Conservation (phyloP, 345 rosid species). For the Pistacia atlantica region DNA sequence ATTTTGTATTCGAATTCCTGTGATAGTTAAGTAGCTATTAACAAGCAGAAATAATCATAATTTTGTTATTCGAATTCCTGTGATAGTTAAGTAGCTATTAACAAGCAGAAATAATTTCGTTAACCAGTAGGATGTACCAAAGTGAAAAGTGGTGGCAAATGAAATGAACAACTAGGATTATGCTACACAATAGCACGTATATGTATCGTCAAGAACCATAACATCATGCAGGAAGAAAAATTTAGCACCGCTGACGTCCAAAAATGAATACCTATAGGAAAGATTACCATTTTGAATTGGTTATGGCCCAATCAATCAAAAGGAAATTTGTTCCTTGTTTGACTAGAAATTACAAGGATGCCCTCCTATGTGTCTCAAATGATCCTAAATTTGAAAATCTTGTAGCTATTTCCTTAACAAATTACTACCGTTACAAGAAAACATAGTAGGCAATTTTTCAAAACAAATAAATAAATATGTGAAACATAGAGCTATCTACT, state of each 20-base stretch:
- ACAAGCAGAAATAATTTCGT: background rate
- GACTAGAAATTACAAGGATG: conserved; percentile 12
- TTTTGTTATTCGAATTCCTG: background rate
- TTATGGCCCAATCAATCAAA: background rate
- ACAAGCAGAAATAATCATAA: background rate
- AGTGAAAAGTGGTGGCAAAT: background rate
- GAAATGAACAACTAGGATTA: background rate
- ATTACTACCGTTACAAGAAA: conserved; percentile 8
- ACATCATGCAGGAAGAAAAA: background rate
- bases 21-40: background rate
- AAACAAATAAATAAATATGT: background rate
- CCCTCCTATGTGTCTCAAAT: background rate
- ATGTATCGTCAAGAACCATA: background rate
- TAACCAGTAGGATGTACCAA: background rate
- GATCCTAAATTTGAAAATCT: background rate
- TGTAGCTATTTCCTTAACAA: background rate
- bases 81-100: background rate
- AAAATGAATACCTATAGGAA: background rate
- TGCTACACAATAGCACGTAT: background rate
- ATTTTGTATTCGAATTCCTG: background rate
- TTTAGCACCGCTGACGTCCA: background rate
- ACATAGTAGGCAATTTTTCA: conserved; percentile 3
- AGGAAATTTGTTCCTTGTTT: background rate
- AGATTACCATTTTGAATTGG: background rate
- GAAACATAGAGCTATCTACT: background rate